Evolutionary conservation across 139 green algal species (phyloP), one percentile per base, ranked within the genome.

Genomic region (Medakamo hakoo): DNA sequence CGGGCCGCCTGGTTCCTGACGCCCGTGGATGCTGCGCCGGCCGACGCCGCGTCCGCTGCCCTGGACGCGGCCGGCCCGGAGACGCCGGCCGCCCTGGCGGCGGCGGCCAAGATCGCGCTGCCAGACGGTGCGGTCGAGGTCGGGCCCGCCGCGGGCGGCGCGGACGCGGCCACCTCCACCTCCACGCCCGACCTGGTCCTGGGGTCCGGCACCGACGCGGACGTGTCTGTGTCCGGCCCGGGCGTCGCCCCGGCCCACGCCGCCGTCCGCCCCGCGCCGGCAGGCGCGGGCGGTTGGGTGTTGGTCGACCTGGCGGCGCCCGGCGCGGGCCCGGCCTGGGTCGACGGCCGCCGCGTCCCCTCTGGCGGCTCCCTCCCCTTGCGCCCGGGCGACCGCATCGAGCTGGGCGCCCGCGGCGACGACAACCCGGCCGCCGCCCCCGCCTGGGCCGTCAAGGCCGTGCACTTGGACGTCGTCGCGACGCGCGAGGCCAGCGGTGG

Each of bases 1-100:
- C 73, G 80, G 24, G 85, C 85, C 9, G 65, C 83, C 58, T 95
- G 87, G 87, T 63, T 88, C 61, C 68, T 95, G 26, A 66, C 86
- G 4, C 71, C 82, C 4, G 71, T 78, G 49, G 69, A 66, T 14
- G 40, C 66, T 70, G 24, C n/a, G 60, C 30, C 9, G 29, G 27
- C 49, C 60, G 27, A 49, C 14, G 14, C 40, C 18, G 23, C 67
- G 25, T 56, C 59, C n/a, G 62, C 57, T n/a, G 9, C 5, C 23
- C 52, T 23, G 63, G 22, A 4, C 55, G 31, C 16, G 61, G 67
- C 58, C 48, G 24, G 2, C 29, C 29, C 30, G 16, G 21, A 4
- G 28, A 59, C 49, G 20, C 22, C 24, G 22, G n/a, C 30, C 2
- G 27, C 16, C 22, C 30, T 59, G 66, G 57, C 52, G 68, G 63